Base-by-base conservation (phyloP, 345 rosid species). In the Carallia pectinifolia region DNA sequence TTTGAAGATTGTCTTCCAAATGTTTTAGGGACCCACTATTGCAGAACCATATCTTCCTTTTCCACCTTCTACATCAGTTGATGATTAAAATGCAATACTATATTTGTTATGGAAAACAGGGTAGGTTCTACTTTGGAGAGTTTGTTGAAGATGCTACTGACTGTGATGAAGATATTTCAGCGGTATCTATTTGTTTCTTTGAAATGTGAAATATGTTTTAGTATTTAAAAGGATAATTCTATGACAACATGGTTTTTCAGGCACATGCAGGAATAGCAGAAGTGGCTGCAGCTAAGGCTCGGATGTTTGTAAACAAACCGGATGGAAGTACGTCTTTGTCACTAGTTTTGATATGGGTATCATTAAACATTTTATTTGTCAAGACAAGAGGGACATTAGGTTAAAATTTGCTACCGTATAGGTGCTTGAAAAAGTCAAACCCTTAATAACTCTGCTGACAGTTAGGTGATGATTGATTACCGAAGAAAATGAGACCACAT, bases 261-360 rank as follows among this genome's bases (percentile, higher is more conserved):
- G 64, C 89, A 83, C 98, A 93, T 86, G 82, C 90, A 74, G 93
- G 97, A 66, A 74, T 93, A 77, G 98, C 96, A 33, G 98, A 93
- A 82, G 93, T 93, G 62, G 98, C 98, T 74, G 96, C 97, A 72
- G 98, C 97, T 61, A 90, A 93, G 89, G 98, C 98, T 75, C 84
- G 89, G 65, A 93, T 93, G 97, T 93, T 93, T 81, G 81, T 82
- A 19, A 89, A 90, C 82, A 93, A 93, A 77, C 97, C 98, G 5
- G 97, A 93, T 68, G 98, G 98, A 85, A 93, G 98, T 93, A 89
- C 64, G 85, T 78, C 67, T 38, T 63, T 48, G 61, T 55, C 50
- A 44, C 13, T 44, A 12, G 50, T 44, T 44, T 44, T 44, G 50
- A 44, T 10, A 44, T 44, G 50, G 16, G 4, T 13, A 44, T 44